A percentile compares a stretch with the other conserved stretches of the same genome.
Evolutionary conservation across 1,139 yeast genomes (phyloP).

Genomic region (Kluyveromyces marxianus): DNA sequence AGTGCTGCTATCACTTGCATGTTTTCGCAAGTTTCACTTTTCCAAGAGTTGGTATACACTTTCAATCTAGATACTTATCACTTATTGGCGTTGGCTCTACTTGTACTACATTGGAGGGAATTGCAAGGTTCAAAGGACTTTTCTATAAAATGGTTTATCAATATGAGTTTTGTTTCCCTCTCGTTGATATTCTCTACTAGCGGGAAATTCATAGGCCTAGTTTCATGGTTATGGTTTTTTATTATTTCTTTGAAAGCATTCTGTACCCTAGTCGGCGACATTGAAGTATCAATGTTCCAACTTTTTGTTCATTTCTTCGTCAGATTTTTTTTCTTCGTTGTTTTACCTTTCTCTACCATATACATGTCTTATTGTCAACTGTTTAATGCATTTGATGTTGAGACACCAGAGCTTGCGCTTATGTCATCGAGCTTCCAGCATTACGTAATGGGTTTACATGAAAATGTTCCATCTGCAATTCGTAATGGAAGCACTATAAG

Average conservation of each 20-base stretch:
- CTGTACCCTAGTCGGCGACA: constrained; percentile 57
- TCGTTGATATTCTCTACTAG: constrained; percentile 47
- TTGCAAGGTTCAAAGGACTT: neutral
- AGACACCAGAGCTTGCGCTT: constrained; percentile 38
- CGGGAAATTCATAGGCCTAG: constrained; percentile 47
- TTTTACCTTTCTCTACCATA: constrained; percentile 47
- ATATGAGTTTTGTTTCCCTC: constrained; percentile 39
- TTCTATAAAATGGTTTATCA: neutral
- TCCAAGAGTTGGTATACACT: neutral
- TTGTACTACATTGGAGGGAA: constrained; percentile 1
- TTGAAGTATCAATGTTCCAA: constrained; percentile 32
- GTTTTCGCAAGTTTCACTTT: constrained; percentile 1
- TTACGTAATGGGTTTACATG: constrained; percentile 37
- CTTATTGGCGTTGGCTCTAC: neutral
- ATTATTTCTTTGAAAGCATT: constrained; percentile 36
- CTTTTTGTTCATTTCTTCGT: constrained; percentile 32
- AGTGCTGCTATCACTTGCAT: neutral
- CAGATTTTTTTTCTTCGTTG: constrained; percentile 34
- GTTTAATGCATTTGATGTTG: constrained; percentile 38
- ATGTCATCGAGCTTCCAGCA: constrained; percentile 52
- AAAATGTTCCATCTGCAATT: constrained; percentile 38
- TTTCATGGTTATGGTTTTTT: constrained; percentile 46
- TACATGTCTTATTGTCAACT: constrained; percentile 43
- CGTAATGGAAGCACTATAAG: constrained; percentile 61
- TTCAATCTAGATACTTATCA: neutral